Base-by-base conservation (phyloP, 148 eudicot genomes). In the Rhododendron williamsianum region DNA sequence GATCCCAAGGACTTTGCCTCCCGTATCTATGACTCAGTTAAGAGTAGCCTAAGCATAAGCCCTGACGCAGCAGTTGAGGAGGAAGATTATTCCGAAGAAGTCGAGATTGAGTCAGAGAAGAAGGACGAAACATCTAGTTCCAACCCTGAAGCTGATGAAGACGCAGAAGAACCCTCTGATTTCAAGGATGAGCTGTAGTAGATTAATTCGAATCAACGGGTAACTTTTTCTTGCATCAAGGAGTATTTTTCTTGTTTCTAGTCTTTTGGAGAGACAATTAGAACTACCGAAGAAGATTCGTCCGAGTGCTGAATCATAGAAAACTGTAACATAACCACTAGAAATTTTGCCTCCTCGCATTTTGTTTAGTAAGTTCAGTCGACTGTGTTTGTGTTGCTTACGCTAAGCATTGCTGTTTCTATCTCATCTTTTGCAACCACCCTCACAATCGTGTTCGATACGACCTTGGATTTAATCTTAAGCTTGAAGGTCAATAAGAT, bases 1-100 rank as follows among this genome's bases (percentile, higher is more conserved):
- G 96, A 97, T 83, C 96, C 99, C 21, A 94, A 97, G 91, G 98
- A 95, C 80, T 97, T 97, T 79, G 98, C 99, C 33, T 90, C 96
- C 25, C 89, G 92, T 1, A 94, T 97, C 84, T 94, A 95, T 76
- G 91, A 91, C 78, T 94, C 98, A 0, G 98, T 97, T 74, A 96
- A 94, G 89, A 83, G 87, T 30, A 90, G 95, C 82, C 92, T 97
- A 67, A 92, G 89, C 71, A 90, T 97, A 78, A 95, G 92, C 83
- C 94, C 95, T 1, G 96, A 97, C 88, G 94, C 91, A 9, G 54
- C 91, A 8, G 95, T 95, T 56, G 99, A 97, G 87, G 99, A 96
- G 87, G 99, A 96, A 86, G 99, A 93, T 1, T 97, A 93, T 16
- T 86, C 69, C 0, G 98, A 94, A 86, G 99, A 96, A 86, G 49